Percentiles rank a stretch among this genome's conserved stretches.
phyloP scores from a whole-genome alignment of 108 stramenopile species.

The Mayamaea pseudoterrestris region DNA sequence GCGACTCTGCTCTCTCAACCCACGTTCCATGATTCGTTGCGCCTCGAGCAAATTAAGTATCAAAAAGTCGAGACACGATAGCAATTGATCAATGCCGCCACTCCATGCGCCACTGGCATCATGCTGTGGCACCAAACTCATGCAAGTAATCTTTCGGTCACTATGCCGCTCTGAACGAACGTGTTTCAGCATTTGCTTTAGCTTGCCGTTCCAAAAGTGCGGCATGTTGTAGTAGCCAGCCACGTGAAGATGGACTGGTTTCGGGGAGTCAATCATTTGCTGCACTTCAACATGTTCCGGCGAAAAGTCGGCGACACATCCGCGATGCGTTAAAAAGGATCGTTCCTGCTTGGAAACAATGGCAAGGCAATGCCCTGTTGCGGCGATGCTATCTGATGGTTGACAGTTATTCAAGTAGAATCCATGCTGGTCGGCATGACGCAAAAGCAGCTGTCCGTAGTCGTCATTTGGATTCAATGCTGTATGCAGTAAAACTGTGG shows the following conservation, averaged over 20 bases:
- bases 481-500: conserved; percentile 37
- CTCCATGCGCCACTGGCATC: conserved; percentile 67
- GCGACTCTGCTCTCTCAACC: not conserved
- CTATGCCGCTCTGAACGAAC: conserved; percentile 6
- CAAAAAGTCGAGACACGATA: conserved; percentile 47
- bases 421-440: conserved; percentile 34
- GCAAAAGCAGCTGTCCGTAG: conserved; percentile 41
- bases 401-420: conserved; percentile 48
- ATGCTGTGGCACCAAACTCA: conserved; percentile 58
- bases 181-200: conserved; percentile 21
- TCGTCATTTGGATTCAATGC: conserved; percentile 57
- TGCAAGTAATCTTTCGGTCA: conserved; percentile 17
- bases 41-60: conserved; percentile 68
- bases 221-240: conserved; percentile 64
- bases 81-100: conserved; percentile 41
- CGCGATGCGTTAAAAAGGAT: conserved; percentile 65
- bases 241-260: conserved; percentile 41
- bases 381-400: conserved; percentile 5
- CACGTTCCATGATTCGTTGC: conserved; percentile 19
- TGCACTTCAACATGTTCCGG: conserved; percentile 30
- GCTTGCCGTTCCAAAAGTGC: conserved; percentile 43
- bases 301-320: conserved; percentile 43
- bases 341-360: conserved; percentile 56
- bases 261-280: conserved; percentile 5
- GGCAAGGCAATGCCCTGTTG: conserved; percentile 65